Evolutionary conservation across 1,139 yeast genomes (phyloP).

Genomic region (Arxiozyma slooffiae): DNA sequence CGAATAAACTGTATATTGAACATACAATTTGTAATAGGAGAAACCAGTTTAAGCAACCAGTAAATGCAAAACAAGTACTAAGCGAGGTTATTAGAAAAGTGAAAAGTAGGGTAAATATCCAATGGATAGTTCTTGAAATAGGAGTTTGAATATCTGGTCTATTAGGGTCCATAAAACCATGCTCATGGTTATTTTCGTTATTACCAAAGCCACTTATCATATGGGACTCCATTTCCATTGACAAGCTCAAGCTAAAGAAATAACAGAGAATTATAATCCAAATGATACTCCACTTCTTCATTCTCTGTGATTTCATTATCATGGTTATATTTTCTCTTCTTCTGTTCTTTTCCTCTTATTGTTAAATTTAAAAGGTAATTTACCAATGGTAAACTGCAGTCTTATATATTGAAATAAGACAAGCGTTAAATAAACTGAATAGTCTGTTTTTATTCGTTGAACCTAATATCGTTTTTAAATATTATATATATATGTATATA

Average conservation of each 20-base stretch:
- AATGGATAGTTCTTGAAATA: slow-evolving; percentile 50
- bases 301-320: not conserved
- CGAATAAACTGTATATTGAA: slow-evolving; percentile 44
- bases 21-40: slow-evolving; percentile 40
- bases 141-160: slow-evolving; percentile 36
- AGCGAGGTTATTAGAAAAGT: slow-evolving; percentile 48
- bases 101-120: slow-evolving; percentile 43
- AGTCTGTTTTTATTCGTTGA: too few relatives aligned
- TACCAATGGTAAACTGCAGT: too few relatives aligned
- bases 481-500: too few relatives aligned
- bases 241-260: not conserved
- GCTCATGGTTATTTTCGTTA: slow-evolving; percentile 11
- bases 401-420: too few relatives aligned
- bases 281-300: not conserved
- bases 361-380: too few relatives aligned
- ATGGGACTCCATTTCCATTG: slow-evolving; percentile 1
- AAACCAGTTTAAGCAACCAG: slow-evolving; percentile 41
- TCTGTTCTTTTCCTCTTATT: not conserved
- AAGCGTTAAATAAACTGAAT: too few relatives aligned
- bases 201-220: slow-evolving; percentile 19
- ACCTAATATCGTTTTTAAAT: too few relatives aligned
- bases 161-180: slow-evolving; percentile 23
- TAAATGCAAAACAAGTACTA: slow-evolving; percentile 45
- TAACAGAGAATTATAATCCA: not conserved
- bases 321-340: not conserved